Percentiles rank a stretch among this genome's conserved stretches.
Conservation (phyloP, 2,329 filamentous ascomycete genomes). For the Gaeumannomyces tritici region DNA sequence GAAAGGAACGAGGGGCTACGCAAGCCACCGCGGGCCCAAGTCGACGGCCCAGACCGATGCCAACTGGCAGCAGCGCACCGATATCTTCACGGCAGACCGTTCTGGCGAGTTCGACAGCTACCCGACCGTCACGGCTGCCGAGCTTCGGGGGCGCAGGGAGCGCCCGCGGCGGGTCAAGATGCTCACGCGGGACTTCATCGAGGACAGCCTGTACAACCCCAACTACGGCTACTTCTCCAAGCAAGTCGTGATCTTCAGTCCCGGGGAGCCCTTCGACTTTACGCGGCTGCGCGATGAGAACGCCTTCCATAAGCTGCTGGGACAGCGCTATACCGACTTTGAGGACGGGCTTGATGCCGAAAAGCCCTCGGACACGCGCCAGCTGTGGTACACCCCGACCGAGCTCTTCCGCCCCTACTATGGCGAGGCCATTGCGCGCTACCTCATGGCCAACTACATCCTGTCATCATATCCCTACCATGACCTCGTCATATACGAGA, state of each 20-base stretch:
- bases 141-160: constrained; percentile 62
- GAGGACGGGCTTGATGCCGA: constrained; percentile 78
- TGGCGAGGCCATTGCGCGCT: constrained; percentile 92
- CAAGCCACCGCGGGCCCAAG: constrained; percentile 15
- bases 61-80: constrained; percentile 78
- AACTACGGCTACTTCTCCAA: constrained; percentile 95
- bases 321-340: constrained; percentile 76
- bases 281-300: constrained; percentile 70
- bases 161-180: constrained; percentile 88
- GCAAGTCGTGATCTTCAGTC: constrained; percentile 90
- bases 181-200: constrained; percentile 94
- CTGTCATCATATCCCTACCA: constrained; percentile 90
- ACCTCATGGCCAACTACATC: constrained; percentile 92
- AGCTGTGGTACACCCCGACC: constrained; percentile 97
- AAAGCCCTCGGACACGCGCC: constrained; percentile 62
- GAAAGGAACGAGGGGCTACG: constrained; percentile 3
- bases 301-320: constrained; percentile 69
- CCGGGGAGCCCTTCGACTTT: constrained; percentile 88
- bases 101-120: constrained; percentile 72
- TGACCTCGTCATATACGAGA: constrained; percentile 96
- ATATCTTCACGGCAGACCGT: constrained; percentile 67
- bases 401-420: constrained; percentile 96
- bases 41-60: constrained; percentile 42
- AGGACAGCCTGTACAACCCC: constrained; percentile 92
- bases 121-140: constrained; percentile 75